Conservation (phyloP, 371 early-diverging fungal genomes). For the Synchytrium microbalum region DNA sequence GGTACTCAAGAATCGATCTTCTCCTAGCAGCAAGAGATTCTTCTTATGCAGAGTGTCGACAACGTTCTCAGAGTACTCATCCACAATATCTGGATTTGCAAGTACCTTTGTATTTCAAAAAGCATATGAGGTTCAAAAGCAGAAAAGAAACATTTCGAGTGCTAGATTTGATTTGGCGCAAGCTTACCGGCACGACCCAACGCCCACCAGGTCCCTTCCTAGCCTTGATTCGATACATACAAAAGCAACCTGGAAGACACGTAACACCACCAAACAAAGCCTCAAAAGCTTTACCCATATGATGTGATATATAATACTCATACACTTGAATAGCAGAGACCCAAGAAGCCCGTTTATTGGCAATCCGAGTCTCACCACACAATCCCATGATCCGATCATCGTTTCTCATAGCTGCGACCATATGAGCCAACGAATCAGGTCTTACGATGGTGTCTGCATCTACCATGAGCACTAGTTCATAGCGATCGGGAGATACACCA, state of each 20-base stretch:
- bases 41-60: conserved; percentile 97
- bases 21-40: conserved; percentile 95
- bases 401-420: conserved; percentile 53
- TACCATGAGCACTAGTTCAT: conserved; percentile 88
- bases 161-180: conserved; percentile 45
- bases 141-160: too few relatives aligned
- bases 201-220: conserved; percentile 34
- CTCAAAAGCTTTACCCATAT: conserved; percentile 90
- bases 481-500: conserved; percentile 72
- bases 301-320: conserved; percentile 95
- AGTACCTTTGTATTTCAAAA: too few relatives aligned
- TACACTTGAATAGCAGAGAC: conserved; percentile 60
- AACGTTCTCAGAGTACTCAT: conserved; percentile 86
- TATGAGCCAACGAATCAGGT: conserved; percentile 70
- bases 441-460: conserved; percentile 88
- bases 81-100: conserved; percentile 86
- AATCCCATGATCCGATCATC: conserved; percentile 63
- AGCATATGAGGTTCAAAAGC: too few relatives aligned
- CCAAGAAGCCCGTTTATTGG: conserved; percentile 59
- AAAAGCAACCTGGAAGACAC: conserved; percentile 93
- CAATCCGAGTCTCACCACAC: conserved; percentile 62
- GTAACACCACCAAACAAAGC: conserved; percentile 96
- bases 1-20: conserved; percentile 97
- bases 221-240: conserved; percentile 58
- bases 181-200: conserved; percentile 56